Conservation (phyloP, 2,329 filamentous ascomycete genomes). For the Cordyceps pruinosa region DNA sequence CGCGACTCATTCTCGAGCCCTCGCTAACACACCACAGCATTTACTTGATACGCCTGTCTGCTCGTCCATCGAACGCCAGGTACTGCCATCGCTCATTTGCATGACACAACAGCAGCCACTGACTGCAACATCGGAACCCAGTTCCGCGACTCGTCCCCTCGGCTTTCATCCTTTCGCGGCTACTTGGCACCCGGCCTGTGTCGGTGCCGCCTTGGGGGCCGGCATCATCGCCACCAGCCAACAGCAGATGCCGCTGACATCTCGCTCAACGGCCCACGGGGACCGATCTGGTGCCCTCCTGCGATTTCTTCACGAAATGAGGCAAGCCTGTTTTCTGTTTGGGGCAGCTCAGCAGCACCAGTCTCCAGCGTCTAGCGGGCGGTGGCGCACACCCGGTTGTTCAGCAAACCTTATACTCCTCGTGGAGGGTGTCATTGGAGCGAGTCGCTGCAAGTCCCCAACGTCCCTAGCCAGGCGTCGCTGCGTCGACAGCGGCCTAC, state of each 20-base stretch:
- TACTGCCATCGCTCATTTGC: background rate
- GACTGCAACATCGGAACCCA: background rate
- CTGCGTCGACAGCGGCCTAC: background rate
- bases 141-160: background rate
- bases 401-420: background rate
- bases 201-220: background rate
- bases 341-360: background rate
- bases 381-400: background rate
- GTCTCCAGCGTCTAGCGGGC: background rate
- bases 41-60: too few relatives aligned
- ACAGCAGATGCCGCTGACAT: background rate
- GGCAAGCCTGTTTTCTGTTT: background rate
- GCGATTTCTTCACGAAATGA: conserved; percentile 5
- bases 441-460: background rate
- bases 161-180: background rate
- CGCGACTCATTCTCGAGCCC: background rate
- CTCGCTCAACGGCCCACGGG: background rate
- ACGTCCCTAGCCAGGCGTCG: background rate
- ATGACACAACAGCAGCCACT: background rate
- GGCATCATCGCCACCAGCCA: background rate
- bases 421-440: conserved; percentile 3
- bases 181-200: background rate
- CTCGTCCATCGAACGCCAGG: background rate
- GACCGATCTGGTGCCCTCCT: background rate
- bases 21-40: background rate